Conservation (phyloP, 768 basidiomycete genomes). For the Leucosporidium creatinivorum region DNA sequence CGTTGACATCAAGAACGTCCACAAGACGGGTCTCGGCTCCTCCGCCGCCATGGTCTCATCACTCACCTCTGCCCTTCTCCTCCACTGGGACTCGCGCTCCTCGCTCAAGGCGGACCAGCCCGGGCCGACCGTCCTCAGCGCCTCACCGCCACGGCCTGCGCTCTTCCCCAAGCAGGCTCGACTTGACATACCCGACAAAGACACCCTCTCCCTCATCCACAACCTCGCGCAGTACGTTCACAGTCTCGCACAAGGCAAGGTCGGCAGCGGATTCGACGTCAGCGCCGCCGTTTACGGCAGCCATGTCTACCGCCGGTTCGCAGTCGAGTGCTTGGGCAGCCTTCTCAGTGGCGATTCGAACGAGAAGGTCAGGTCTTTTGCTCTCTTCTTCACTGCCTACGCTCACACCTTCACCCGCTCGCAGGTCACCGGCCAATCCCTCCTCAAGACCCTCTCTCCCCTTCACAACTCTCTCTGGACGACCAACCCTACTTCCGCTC, state of each 20-base stretch:
- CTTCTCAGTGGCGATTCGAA: slow-evolving; percentile 58
- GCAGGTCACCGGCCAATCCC: slow-evolving; percentile 35
- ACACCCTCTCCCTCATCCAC: slow-evolving; percentile 59
- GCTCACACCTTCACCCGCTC: background rate
- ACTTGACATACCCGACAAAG: slow-evolving; percentile 42
- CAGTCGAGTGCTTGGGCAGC: slow-evolving; percentile 47
- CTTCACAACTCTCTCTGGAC: slow-evolving; percentile 63
- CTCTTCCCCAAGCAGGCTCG: background rate
- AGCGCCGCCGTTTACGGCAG: slow-evolving; percentile 89
- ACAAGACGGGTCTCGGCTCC: slow-evolving; percentile 96
- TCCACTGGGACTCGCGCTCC: slow-evolving; percentile 56
- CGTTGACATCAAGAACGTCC: slow-evolving; percentile 67
- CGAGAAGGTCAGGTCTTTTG: slow-evolving; percentile 43
- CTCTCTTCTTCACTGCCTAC: background rate
- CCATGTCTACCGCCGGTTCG: slow-evolving; percentile 83
- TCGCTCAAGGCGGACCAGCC: slow-evolving; percentile 46
- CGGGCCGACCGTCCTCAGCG: slow-evolving; percentile 21
- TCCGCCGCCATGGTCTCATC: slow-evolving; percentile 96
- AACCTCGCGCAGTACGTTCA: slow-evolving; percentile 92
- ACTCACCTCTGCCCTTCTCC: slow-evolving; percentile 72
- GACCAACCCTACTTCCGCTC: slow-evolving; percentile 41
- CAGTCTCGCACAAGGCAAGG: slow-evolving; percentile 93
- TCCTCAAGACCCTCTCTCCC: slow-evolving; percentile 56
- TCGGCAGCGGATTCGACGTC: slow-evolving; percentile 96
- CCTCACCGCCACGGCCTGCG: background rate